Evolutionary conservation across 2,329 filamentous ascomycete species (phyloP).

Genomic region (Hysterium pulicare): DNA sequence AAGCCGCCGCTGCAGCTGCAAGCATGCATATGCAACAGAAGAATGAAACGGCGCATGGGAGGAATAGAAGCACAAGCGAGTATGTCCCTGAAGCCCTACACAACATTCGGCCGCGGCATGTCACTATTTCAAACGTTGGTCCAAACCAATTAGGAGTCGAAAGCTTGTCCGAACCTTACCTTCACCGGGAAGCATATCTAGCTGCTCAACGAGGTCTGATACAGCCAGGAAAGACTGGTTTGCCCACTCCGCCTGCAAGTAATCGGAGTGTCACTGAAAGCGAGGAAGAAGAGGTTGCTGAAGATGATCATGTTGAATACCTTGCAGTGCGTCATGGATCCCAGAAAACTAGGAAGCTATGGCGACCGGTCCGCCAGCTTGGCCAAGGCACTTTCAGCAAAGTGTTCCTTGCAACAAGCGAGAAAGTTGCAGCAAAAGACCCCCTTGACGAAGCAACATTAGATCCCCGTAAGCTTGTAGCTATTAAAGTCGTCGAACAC

Average conservation of each 20-base stretch:
- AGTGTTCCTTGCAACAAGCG: constrained; percentile 84
- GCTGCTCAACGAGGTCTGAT: constrained; percentile 74
- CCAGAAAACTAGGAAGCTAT: constrained; percentile 71
- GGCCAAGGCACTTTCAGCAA: constrained; percentile 95
- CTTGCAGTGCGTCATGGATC: constrained; percentile 51
- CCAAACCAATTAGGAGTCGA: constrained; percentile 44
- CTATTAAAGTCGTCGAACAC: constrained; percentile 93
- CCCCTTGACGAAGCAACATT: constrained; percentile 48
- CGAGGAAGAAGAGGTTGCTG: constrained; percentile 48
- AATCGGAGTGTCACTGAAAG: constrained; percentile 55
- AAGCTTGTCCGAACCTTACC: constrained; percentile 50
- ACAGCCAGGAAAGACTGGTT: constrained; percentile 44
- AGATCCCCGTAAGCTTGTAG: constrained; percentile 78
- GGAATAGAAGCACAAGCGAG: constrained; percentile 84
- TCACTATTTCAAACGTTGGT: constrained; percentile 57
- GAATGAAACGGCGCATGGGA: constrained; percentile 49
- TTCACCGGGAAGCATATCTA: constrained; percentile 77
- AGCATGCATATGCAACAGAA: constrained; percentile 27
- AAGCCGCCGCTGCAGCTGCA: constrained; percentile 35
- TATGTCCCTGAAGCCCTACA: constrained; percentile 72
- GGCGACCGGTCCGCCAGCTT: constrained; percentile 74
- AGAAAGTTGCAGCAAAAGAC: constrained; percentile 49
- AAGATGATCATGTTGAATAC: constrained; percentile 42
- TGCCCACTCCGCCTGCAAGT: constrained; percentile 74
- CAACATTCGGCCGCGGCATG: constrained; percentile 64